Evolutionary conservation across 2,329 filamentous ascomycete genomes (phyloP), one percentile per base, ranked within the genome.

Genomic region (Fusarium sp.): DNA sequence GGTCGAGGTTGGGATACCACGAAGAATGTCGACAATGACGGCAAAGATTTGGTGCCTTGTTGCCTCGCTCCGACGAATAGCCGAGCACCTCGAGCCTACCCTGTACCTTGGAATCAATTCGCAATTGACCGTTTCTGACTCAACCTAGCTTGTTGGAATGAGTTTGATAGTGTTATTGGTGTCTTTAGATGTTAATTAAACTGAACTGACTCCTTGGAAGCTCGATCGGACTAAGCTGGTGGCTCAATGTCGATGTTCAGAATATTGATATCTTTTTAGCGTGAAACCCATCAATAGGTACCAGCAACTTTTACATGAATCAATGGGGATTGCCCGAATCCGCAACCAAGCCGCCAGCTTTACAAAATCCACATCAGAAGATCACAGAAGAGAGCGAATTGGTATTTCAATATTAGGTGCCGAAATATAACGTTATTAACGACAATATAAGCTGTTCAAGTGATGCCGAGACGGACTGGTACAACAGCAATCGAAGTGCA

Each of bases 21-120:
- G 63, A 70, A 75, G 64, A 67, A 72, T 56, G 65, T 44, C 64
- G 59, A 67, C 41, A 40, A 68, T 61, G 60, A 70, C 52, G 64
- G 72, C 58, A 56, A 61, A 60, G 44, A 27, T 46, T 76, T 67
- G 49, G 18, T 75, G 74, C 72, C 72, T 76, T 73, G 41, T 17
- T 60, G 72, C 74, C 72, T 76, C 20, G 46, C 23, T 18, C 73
- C 73, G 73, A 53, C 11, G 37, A 71, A 71, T 71, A 70, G 20
- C 73, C 73, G 73, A n/a, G 5, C 7, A 4, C 9, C 9, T 4
- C 13, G 10, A 3, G 17, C 37, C 18, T 62, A 62, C 60, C 60
- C 60, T 62, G 52, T 55, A 55, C 41, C 15, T 14, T 9, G 12
- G 26, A n/a, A 20, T 13, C n/a, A 12, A 9, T 10, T 27, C 13